phyloP scores from a whole-genome alignment of 768 basidiomycete species.

The Russula ochroleuca region DNA sequence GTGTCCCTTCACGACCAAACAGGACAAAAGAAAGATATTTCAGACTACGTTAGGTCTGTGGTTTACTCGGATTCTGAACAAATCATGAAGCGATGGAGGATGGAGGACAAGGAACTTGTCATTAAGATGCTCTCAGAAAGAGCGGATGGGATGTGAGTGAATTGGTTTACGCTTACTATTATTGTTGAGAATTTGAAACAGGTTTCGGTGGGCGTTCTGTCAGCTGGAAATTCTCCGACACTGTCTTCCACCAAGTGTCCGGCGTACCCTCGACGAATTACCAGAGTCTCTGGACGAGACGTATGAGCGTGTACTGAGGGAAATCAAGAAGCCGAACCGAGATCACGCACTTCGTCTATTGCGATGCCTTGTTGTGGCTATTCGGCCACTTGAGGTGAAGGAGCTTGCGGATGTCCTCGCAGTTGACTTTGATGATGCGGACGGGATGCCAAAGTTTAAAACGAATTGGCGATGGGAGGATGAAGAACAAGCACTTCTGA shows the following conservation, averaged over 20 bases:
- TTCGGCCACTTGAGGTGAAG: constrained; percentile 2
- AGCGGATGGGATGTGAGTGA: constrained; percentile 13
- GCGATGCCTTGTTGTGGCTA: constrained; percentile 4
- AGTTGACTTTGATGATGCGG: neutral
- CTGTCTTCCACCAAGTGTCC: neutral
- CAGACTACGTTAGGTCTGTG: neutral
- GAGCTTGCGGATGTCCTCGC: constrained; percentile 13
- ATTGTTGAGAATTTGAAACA: neutral
- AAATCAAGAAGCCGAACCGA: neutral
- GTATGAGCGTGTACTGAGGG: constrained; percentile 7
- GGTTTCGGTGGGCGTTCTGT: constrained; percentile 8
- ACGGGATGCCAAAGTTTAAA: neutral
- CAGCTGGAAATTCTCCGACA: constrained; percentile 4
- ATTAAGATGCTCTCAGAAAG: neutral
- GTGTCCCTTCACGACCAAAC: constrained; percentile 7
- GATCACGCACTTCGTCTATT: constrained; percentile 6
- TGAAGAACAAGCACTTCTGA: constrained; percentile 1
- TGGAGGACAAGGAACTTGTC: neutral
- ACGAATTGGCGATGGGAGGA: neutral
- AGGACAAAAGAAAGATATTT: constrained; percentile 7
- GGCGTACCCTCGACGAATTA: neutral
- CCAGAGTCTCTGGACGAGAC: neutral
- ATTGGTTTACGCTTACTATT: neutral
- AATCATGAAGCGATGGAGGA: neutral
- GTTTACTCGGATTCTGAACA: constrained; percentile 6